These are phyloP conservation scores for Phytophthora pistaciae DNA, from an alignment of 352 stramenopile species.

Conservation along the genomic window DNA sequence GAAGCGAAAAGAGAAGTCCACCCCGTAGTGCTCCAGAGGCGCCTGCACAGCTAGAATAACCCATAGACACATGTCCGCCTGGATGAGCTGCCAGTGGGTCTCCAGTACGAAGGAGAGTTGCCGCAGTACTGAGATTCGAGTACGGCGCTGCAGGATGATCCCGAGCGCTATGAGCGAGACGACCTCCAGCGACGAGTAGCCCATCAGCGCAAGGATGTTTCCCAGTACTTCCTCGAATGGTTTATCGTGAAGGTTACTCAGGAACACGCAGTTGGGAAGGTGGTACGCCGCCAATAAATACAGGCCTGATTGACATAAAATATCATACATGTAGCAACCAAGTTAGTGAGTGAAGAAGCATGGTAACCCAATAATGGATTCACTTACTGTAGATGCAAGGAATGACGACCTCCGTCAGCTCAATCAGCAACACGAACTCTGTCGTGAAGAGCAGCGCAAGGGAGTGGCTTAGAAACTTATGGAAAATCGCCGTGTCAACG, in stretches of 20 bases:
- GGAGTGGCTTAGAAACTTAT: not conserved
- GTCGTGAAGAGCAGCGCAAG: not conserved
- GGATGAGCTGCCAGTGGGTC: conserved; percentile 1
- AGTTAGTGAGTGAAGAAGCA: not conserved
- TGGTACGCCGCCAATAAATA: not conserved
- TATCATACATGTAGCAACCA: not conserved
- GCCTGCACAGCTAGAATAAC: not conserved
- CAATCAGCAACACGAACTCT: not conserved
- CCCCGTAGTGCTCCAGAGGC: conserved; percentile 4
- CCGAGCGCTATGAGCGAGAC: not conserved
- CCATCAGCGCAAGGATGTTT: not conserved
- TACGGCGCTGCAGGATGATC: not conserved
- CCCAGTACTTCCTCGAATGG: too few species aligned
- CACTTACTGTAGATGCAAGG: not conserved
- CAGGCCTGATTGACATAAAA: not conserved
- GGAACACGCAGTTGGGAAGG: conserved; percentile 1
- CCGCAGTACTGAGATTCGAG: not conserved
- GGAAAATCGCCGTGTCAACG: not conserved
- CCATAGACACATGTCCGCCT: not conserved
- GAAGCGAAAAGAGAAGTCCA: conserved; percentile 1
- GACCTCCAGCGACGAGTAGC: conserved; percentile 3
- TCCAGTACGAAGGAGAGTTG: not conserved
- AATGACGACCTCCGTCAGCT: not conserved
- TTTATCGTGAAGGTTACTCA: not conserved
- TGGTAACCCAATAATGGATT: not conserved